A percentile compares a stretch with the other conserved stretches of the same genome.
Conservation (phyloP, 495 filamentous ascomycete species). For the Emericellopsis terricola region DNA sequence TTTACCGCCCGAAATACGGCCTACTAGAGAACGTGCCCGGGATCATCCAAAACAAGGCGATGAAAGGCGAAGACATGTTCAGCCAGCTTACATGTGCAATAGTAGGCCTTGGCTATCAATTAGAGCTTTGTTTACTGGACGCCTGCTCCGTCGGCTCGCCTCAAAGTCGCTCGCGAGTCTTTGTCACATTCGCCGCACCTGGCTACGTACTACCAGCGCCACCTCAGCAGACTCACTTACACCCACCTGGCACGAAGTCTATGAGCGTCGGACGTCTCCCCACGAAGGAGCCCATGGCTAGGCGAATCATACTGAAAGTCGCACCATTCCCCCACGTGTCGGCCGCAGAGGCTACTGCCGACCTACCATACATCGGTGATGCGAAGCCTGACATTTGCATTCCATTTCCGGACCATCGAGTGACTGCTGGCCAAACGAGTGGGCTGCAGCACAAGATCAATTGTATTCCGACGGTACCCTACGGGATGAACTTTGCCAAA, state of each 20-base stretch:
- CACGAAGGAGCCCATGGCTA: constrained; percentile 40
- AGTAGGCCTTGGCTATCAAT: constrained; percentile 57
- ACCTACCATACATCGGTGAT: constrained; percentile 42
- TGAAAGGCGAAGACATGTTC: constrained; percentile 37
- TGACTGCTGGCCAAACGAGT: constrained; percentile 13
- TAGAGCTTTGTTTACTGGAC: constrained; percentile 41
- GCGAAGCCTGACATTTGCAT: constrained; percentile 33
- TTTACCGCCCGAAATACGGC: constrained; percentile 54
- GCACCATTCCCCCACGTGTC: constrained; percentile 39
- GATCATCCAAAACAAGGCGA: constrained; percentile 29
- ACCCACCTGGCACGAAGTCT: constrained; percentile 15
- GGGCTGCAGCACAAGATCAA: constrained; percentile 15
- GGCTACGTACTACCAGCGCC: constrained; percentile 30
- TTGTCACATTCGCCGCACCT: constrained; percentile 46
- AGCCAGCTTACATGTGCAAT: constrained; percentile 49
- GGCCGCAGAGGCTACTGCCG: constrained; percentile 27
- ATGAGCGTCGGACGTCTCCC: constrained; percentile 36
- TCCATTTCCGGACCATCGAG: constrained; percentile 45
- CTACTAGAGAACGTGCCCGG: constrained; percentile 53
- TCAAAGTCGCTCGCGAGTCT: constrained; percentile 43
- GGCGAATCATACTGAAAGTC: constrained; percentile 19
- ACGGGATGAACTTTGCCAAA: constrained; percentile 26
- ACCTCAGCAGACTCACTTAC: constrained; percentile 43
- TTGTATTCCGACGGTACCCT: constrained; percentile 23
- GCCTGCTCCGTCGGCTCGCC: constrained; percentile 48